Percentiles rank a stretch among this genome's conserved stretches.
Conservation (phyloP, 371 early-diverging fungal species). For the Fennellomyces sp. region DNA sequence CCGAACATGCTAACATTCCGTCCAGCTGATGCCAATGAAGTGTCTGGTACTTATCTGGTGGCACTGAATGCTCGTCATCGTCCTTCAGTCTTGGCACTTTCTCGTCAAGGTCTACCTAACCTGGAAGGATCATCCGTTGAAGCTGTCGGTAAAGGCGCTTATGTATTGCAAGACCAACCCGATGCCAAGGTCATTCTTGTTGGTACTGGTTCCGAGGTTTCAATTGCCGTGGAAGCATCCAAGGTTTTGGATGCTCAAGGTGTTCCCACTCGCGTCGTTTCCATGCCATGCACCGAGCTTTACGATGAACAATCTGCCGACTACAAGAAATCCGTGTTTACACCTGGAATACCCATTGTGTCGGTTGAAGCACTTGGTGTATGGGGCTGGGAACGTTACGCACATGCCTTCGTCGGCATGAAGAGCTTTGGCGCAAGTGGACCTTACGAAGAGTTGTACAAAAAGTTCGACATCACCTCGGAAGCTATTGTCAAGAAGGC, state of each 20-base stretch:
- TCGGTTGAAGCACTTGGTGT: conserved; percentile 95
- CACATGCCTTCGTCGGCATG: background rate
- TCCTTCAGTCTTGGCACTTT: conserved; percentile 89
- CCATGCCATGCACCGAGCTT: conserved; percentile 93
- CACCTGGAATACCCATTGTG: conserved; percentile 77
- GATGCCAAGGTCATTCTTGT: conserved; percentile 67
- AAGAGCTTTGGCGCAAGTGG: conserved; percentile 33
- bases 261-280: conserved; percentile 83
- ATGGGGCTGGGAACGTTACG: conserved; percentile 93
- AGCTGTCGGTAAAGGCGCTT: conserved; percentile 76
- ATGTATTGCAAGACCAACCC: conserved; percentile 66
- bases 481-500: conserved; percentile 79
- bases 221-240: conserved; percentile 80
- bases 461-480: conserved; percentile 82
- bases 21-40: conserved; percentile 97
- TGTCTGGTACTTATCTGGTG: conserved; percentile 84
- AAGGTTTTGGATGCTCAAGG: conserved; percentile 58
- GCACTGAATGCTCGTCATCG: conserved; percentile 71
- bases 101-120: conserved; percentile 95
- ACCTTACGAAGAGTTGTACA: conserved; percentile 78
- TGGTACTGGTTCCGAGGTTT: conserved; percentile 95
- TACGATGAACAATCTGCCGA: conserved; percentile 92
- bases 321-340: conserved; percentile 87
- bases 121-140: conserved; percentile 86
- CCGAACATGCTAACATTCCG: conserved; percentile 91